phyloP scores from a whole-genome alignment of 805 yeast species.

The Torulaspora quercuum region DNA sequence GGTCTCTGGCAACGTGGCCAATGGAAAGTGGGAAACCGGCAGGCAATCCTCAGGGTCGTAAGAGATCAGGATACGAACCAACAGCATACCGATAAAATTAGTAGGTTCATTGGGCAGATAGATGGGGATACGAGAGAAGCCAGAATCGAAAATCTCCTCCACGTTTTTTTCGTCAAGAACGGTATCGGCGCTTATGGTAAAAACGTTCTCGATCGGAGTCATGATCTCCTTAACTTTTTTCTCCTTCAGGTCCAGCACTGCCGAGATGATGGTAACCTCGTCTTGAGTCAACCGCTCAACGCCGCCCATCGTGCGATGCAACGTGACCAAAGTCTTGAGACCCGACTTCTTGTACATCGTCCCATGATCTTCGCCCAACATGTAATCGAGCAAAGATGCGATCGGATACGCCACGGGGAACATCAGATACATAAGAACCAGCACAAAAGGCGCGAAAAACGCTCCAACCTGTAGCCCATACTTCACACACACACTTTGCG shows the following conservation, averaged over 20 bases:
- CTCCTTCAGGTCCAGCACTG: conserved; percentile 90
- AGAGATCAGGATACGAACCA: conserved; percentile 86
- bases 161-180: conserved; percentile 80
- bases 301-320: conserved; percentile 95
- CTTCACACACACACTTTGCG: conserved; percentile 89
- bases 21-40: conserved; percentile 89
- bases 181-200: conserved; percentile 79
- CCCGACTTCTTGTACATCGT: conserved; percentile 91
- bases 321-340: conserved; percentile 84
- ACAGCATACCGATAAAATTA: conserved; percentile 91
- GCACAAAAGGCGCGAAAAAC: conserved; percentile 82
- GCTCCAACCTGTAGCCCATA: conserved; percentile 92
- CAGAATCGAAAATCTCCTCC: conserved; percentile 87
- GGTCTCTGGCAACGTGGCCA: conserved; percentile 95
- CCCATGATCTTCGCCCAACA: conserved; percentile 94
- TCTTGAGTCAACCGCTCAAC: conserved; percentile 89
- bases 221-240: conserved; percentile 80
- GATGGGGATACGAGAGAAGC: conserved; percentile 92
- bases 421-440: conserved; percentile 78
- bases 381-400: conserved; percentile 72
- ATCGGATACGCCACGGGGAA: conserved; percentile 92
- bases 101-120: conserved; percentile 84
- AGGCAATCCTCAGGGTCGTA: conserved; percentile 95
- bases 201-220: conserved; percentile 92
- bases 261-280: conserved; percentile 92